These are phyloP conservation scores for Rhodotorula sp. DNA, from an alignment of 1,284 basidiomycete genomes.

Conservation along the genomic window DNA sequence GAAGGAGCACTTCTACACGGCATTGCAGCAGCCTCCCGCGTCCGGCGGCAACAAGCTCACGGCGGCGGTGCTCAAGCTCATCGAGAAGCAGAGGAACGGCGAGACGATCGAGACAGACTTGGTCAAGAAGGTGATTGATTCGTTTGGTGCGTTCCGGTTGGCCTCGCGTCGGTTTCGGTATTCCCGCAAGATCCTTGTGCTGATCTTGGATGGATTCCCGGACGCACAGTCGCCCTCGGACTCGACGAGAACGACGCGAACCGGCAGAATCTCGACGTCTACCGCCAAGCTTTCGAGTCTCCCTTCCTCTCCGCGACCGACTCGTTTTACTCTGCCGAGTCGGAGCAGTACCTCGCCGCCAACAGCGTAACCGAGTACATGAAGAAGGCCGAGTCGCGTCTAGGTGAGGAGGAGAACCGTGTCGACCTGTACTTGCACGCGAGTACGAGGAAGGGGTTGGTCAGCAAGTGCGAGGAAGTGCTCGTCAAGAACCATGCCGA, in stretches of 20 bases:
- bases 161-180: not conserved
- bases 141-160: slow-evolving; percentile 60
- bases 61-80: slow-evolving; percentile 79
- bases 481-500: slow-evolving; percentile 85
- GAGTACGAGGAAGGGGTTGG: slow-evolving; percentile 78
- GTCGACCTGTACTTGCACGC: slow-evolving; percentile 91
- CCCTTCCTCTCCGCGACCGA: slow-evolving; percentile 88
- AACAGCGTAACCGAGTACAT: slow-evolving; percentile 95
- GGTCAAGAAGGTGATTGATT: slow-evolving; percentile 94
- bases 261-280: slow-evolving; percentile 90
- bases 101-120: slow-evolving; percentile 90
- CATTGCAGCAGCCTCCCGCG: slow-evolving; percentile 61
- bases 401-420: slow-evolving; percentile 92
- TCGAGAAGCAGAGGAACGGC: slow-evolving; percentile 90
- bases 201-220: too few species aligned
- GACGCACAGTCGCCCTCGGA: slow-evolving; percentile 74
- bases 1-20: slow-evolving; percentile 86
- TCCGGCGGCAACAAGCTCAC: slow-evolving; percentile 70
- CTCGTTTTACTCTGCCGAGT: slow-evolving; percentile 88
- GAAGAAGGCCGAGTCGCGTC: slow-evolving; percentile 88
- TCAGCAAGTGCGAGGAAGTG: slow-evolving; percentile 87
- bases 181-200: too few species aligned
- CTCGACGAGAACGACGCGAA: slow-evolving; percentile 87
- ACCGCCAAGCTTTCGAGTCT: slow-evolving; percentile 84
- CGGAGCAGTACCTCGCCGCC: slow-evolving; percentile 80